phyloP scores from a whole-genome alignment of 176 grass and related monocot species.

The Hordeum marinum region DNA sequence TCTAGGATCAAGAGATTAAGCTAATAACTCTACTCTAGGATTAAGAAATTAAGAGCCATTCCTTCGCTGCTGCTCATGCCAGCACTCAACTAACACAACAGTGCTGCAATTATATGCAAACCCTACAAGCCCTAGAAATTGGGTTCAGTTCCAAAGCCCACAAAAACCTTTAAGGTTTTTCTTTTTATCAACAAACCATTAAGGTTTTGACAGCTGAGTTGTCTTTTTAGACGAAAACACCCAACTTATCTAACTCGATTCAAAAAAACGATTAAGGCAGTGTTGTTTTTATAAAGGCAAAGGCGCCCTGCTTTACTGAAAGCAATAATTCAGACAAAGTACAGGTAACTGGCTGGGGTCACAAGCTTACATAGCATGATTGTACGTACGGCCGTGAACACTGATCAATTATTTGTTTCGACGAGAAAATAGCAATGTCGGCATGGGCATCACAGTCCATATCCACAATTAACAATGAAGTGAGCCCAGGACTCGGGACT shows the following conservation, averaged over 20 bases:
- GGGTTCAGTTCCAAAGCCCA: neutral
- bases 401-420: neutral
- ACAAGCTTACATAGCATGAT: neutral
- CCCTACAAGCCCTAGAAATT: neutral
- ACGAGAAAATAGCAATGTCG: neutral
- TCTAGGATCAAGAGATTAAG: neutral
- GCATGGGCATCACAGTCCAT: neutral
- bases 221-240: neutral
- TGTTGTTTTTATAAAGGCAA: neutral
- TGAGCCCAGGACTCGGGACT: neutral
- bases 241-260: neutral
- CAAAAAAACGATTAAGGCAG: neutral
- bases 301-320: neutral
- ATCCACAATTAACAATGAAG: neutral
- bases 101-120: neutral
- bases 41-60: neutral
- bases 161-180: neutral
- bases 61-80: neutral
- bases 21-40: neutral
- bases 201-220: neutral
- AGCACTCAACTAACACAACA: neutral
- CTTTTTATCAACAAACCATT: neutral
- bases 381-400: neutral
- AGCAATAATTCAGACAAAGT: neutral
- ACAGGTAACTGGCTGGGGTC: neutral